Conservation (phyloP, 163 green algal species). For the Chlamydomonas reinhardtii region DNA sequence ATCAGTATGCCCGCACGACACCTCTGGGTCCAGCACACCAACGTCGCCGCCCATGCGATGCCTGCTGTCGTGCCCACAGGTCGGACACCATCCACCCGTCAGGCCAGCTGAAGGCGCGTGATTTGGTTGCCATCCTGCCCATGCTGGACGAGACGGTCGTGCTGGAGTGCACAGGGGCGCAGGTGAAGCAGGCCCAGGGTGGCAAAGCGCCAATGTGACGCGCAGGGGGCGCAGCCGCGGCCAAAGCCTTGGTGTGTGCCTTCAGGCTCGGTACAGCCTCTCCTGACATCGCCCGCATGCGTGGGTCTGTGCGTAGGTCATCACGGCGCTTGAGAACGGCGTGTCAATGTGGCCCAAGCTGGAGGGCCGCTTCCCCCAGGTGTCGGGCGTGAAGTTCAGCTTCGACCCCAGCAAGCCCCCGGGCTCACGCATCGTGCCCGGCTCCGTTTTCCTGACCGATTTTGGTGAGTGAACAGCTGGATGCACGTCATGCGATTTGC, state of each 20-base stretch:
- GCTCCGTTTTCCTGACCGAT: constrained; percentile 62
- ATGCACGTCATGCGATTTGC: too few species aligned
- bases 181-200: too few species aligned
- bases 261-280: too few species aligned
- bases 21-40: too few species aligned
- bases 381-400: constrained; percentile 71
- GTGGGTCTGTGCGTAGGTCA: constrained; percentile 34
- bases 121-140: constrained; percentile 81
- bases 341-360: constrained; percentile 74
- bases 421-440: constrained; percentile 63
- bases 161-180: constrained; percentile 65
- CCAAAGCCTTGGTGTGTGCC: too few species aligned
- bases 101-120: constrained; percentile 65
- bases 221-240: too few species aligned
- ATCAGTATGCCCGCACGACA: too few species aligned
- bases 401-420: constrained; percentile 72
- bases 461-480: background rate
- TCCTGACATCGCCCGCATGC: too few species aligned
- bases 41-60: too few species aligned
- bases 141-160: constrained; percentile 81
- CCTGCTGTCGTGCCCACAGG: constrained; percentile 19
- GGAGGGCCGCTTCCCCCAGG: constrained; percentile 83
- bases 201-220: too few species aligned
- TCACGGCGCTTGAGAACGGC: constrained; percentile 78
- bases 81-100: constrained; percentile 59